Conservation (phyloP, 2,329 filamentous ascomycete species). For the Penicillium rolfsii region DNA sequence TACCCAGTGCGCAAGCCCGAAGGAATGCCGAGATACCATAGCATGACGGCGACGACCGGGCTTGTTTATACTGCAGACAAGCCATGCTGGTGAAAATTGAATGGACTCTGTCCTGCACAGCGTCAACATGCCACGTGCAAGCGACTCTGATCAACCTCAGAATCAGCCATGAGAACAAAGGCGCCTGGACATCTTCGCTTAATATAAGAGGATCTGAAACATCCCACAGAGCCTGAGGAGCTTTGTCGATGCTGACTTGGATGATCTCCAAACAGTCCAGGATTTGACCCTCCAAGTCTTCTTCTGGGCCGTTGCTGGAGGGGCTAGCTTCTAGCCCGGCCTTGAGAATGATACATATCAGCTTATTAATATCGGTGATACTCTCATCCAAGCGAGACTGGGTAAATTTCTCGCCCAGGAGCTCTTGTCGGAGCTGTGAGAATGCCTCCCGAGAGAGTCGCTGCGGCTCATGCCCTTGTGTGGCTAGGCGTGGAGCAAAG, state of each 20-base stretch:
- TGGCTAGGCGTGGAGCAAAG: constrained; percentile 78
- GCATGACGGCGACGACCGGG: constrained; percentile 34
- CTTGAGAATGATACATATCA: constrained; percentile 81
- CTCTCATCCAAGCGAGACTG: constrained; percentile 63
- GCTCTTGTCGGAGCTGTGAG: constrained; percentile 70
- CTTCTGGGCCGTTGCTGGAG: constrained; percentile 66
- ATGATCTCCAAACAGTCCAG: constrained; percentile 78
- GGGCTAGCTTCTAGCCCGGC: constrained; percentile 67
- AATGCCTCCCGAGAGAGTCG: constrained; percentile 73
- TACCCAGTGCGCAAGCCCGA: constrained; percentile 43
- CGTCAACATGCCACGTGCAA: constrained; percentile 45
- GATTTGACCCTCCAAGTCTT: constrained; percentile 43
- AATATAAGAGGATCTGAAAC: constrained; percentile 63
- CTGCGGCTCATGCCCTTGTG: constrained; percentile 63
- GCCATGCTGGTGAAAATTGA: constrained; percentile 40
- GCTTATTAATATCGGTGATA: constrained; percentile 76
- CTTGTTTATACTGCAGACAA: constrained; percentile 38
- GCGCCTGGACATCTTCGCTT: constrained; percentile 52
- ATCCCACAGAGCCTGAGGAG: constrained; percentile 68
- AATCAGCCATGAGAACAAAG: constrained; percentile 59
- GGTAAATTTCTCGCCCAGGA: constrained; percentile 53
- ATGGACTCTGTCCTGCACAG: constrained; percentile 46
- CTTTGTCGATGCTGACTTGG: constrained; percentile 72
- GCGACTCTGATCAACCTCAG: constrained; percentile 56
- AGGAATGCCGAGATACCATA: constrained; percentile 39